Conservation (phyloP, 805 yeast species). For the Wickerhamomyces queroliae region DNA sequence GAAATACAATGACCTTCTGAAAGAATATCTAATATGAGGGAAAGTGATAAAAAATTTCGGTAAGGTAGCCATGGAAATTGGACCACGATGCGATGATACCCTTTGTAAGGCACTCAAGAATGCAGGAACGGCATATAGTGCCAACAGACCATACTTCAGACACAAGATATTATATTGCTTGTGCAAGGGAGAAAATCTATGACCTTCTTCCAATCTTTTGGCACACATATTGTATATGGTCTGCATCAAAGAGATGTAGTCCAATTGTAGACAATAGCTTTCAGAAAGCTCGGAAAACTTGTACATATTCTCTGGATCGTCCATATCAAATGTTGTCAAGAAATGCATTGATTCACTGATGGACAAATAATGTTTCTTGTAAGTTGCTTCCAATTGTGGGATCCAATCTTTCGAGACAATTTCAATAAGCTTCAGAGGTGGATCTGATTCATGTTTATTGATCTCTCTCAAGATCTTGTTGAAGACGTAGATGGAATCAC, state of each 20-base stretch:
- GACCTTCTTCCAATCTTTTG: background rate
- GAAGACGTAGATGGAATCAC: background rate
- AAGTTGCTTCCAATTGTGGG: background rate
- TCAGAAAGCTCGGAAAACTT: background rate
- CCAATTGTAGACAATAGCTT: background rate
- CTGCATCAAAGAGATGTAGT: background rate
- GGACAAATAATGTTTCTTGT: background rate
- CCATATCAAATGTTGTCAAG: background rate
- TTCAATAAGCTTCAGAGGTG: background rate
- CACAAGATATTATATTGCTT: background rate
- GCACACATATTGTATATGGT: background rate
- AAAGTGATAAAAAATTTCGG: background rate
- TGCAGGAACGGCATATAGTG: background rate
- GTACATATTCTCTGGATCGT: background rate
- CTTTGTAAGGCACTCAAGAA: background rate
- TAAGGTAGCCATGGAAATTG: background rate
- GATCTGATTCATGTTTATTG: background rate
- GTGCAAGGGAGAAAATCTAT: background rate
- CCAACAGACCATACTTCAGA: background rate
- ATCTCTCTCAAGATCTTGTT: background rate
- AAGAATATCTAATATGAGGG: background rate
- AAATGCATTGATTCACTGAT: background rate
- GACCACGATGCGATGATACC: background rate
- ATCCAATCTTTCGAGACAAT: background rate
- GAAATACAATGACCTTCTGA: background rate